phyloP scores from a whole-genome alignment of 208 protist genomes.

The Trypanosoma grayi region DNA sequence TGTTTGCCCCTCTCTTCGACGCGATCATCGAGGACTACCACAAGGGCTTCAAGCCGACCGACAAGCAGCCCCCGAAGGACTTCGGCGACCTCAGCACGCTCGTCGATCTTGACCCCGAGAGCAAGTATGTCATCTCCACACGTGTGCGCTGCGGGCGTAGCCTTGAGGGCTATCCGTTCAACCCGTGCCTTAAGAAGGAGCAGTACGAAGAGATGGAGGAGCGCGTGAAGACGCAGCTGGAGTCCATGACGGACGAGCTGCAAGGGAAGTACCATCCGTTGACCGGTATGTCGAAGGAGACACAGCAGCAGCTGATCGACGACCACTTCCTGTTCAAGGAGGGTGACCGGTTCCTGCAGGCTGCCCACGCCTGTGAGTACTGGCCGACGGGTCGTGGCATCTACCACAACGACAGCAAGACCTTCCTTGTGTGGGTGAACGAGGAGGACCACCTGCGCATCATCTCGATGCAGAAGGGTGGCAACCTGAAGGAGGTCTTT shows the following conservation, averaged over 20 bases:
- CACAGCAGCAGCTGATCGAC: constrained; percentile 56
- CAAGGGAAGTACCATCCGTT: constrained; percentile 58
- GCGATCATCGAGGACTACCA: constrained; percentile 58
- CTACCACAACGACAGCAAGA: constrained; percentile 74
- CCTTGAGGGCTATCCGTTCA: constrained; percentile 48
- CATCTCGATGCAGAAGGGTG: constrained; percentile 66
- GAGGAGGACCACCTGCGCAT: constrained; percentile 77
- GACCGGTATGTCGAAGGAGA: constrained; percentile 48
- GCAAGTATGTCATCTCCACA: constrained; percentile 56
- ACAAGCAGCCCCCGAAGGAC: constrained; percentile 55
- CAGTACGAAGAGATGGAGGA: constrained; percentile 55
- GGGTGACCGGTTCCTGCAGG: constrained; percentile 57
- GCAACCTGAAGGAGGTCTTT: constrained; percentile 60
- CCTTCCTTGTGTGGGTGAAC: constrained; percentile 66
- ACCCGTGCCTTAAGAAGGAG: constrained; percentile 39
- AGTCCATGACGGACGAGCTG: constrained; percentile 40
- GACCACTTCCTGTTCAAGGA: constrained; percentile 75
- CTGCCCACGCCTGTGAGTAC: constrained; percentile 50
- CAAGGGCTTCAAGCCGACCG: constrained; percentile 46
- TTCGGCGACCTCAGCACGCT: constrained; percentile 36
- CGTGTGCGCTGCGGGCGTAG: constrained; percentile 51
- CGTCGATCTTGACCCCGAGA: constrained; percentile 47
- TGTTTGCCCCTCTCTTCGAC: constrained; percentile 58
- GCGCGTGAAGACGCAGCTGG: constrained; percentile 36
- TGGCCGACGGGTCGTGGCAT: constrained; percentile 66